phyloP scores from a whole-genome alignment of 345 rosid genomes.

The Linum trigynum region DNA sequence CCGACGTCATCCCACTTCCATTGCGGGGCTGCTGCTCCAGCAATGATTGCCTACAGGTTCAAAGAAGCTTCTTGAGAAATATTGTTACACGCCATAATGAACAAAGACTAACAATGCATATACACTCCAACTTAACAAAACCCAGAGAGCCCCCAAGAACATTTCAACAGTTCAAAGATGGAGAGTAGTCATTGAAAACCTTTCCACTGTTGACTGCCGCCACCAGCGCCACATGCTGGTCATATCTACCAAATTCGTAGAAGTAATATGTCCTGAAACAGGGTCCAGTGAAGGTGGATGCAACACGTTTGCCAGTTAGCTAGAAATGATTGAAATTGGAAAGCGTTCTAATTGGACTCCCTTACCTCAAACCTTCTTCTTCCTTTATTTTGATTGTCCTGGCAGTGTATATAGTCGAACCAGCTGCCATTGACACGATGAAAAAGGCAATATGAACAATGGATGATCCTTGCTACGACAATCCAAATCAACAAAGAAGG shows the following conservation, averaged over 20 bases:
- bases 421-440: conserved; percentile 41
- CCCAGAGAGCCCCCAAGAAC: too few species aligned
- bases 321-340: too few species aligned
- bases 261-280: conserved; percentile 71
- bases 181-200: conserved; percentile 25
- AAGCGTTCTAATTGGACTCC: conserved; percentile 6
- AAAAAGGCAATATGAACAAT: neutral
- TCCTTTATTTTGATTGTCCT: conserved; percentile 85
- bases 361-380: conserved; percentile 74
- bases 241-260: conserved; percentile 76
- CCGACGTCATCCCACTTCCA: conserved; percentile 77
- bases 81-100: too few species aligned
- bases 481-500: conserved; percentile 2
- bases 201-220: conserved; percentile 68
- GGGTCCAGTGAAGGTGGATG: neutral
- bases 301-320: neutral
- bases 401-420: conserved; percentile 62
- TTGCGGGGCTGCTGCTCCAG: conserved; percentile 52
- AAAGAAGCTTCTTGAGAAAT: too few species aligned
- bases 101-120: too few species aligned
- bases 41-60: conserved; percentile 30
- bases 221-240: conserved; percentile 63
- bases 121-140: too few species aligned
- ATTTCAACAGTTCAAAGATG: too few species aligned
- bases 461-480: neutral